Base-by-base conservation (phyloP, 768 basidiomycete genomes). In the Xerocomellus amylosporus region DNA sequence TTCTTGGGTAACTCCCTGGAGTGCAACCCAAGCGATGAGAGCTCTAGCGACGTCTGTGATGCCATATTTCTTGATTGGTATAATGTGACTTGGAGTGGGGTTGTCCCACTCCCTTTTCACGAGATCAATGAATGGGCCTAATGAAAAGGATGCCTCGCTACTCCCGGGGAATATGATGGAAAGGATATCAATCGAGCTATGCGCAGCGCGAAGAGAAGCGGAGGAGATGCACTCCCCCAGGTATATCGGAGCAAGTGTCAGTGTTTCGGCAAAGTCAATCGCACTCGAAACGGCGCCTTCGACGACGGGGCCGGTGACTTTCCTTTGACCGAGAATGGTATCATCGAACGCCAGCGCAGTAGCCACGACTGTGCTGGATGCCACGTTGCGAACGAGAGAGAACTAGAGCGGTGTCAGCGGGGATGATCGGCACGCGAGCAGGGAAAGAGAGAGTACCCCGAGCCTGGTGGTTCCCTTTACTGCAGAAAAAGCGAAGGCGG, bases 1-100 rank as follows among this genome's bases (percentile, higher is more conserved):
- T 61, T 89, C 84, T 62, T 86, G 83, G 1, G 91, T 93, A 40
- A 90, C 84, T 33, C 87, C 85, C 62, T 93, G 91, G 39, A 93
- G 72, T 1, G 88, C 82, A 6, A 86, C 86, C 88, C 90, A 93
- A 1, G 84, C 88, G 8, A 89, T 79, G 20, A 93, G 78, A 0
- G 87, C 89, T 52, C 81, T 77, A 19, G 82, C 82, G 14, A 90
- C 78, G 54, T 88, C 81, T 1, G 80, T 80, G 39, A 90, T 73
- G 8, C 86, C 81, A 59, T 82, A 87, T 40, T 78, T 78, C 55
- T 78, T 81, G 60, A 76, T 77, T 1, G 88, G 87, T 22, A 83
- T 74, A 20, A 74, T 74, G 13, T 79, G 77, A 26, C 79, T 79
- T 14, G 74, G 73, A 8, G 71, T 75, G 42, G 82, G 80, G 37